Evolutionary conservation across 2,329 filamentous ascomycete genomes (phyloP).

Genomic region (Graphilbum fragrans): DNA sequence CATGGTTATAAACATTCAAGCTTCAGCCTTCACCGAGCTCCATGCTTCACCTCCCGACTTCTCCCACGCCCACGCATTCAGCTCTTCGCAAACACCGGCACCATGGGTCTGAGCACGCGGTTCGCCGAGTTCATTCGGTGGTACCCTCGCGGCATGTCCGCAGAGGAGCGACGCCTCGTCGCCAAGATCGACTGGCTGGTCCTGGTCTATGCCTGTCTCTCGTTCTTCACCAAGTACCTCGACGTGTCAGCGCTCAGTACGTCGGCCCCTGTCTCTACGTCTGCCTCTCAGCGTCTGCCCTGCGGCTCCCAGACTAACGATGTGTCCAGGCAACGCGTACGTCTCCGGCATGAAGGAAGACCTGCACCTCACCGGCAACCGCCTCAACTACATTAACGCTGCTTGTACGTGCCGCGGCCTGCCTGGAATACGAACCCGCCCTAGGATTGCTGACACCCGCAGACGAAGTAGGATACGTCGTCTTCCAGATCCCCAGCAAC

Average conservation of each 20-base stretch:
- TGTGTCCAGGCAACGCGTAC: constrained; percentile 38
- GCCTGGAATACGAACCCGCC: background rate
- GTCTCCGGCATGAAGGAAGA: constrained; percentile 32
- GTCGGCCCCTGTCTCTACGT: constrained; percentile 22
- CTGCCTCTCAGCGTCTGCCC: too few species aligned
- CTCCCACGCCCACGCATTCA: too few species aligned
- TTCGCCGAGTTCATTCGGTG: constrained; percentile 17
- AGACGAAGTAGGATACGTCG: constrained; percentile 24
- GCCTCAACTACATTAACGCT: constrained; percentile 26
- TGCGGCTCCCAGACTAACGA: too few species aligned
- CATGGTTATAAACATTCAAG: background rate
- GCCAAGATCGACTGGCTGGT: constrained; percentile 38
- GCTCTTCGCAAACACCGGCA: too few species aligned
- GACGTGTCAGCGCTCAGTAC: constrained; percentile 29
- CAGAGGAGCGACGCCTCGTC: constrained; percentile 30
- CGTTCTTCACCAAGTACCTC: constrained; percentile 33
- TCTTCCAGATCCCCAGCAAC: constrained; percentile 31
- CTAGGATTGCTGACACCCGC: background rate
- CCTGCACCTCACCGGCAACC: constrained; percentile 25
- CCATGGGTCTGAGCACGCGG: background rate
- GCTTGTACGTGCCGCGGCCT: constrained; percentile 3
- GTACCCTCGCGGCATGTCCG: constrained; percentile 26
- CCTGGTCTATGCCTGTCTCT: constrained; percentile 25
- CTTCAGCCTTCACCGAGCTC: background rate
- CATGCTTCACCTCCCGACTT: too few species aligned